phyloP scores from a whole-genome alignment of 1,284 basidiomycete species.

The Boletus smithii region DNA sequence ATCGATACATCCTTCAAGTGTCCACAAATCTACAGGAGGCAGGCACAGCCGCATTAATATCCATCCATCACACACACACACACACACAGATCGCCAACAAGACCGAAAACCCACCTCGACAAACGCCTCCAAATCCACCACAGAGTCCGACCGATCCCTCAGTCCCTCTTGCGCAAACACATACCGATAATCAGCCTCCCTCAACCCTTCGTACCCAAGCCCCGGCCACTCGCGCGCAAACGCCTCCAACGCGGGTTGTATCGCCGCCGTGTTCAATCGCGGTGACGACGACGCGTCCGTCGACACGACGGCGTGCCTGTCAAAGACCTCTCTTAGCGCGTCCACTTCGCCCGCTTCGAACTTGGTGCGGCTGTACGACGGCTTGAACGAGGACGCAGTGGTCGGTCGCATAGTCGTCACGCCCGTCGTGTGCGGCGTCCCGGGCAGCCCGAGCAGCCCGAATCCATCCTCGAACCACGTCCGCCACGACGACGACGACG shows the following conservation, averaged over 20 bases:
- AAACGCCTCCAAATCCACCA: slow-evolving; percentile 78
- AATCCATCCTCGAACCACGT: slow-evolving; percentile 31
- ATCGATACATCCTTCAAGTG: slow-evolving; percentile 78
- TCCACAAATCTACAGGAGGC: slow-evolving; percentile 61
- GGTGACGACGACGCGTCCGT: slow-evolving; percentile 23
- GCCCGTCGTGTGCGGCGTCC: too few relatives aligned
- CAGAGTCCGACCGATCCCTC: slow-evolving; percentile 44
- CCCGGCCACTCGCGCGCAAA: slow-evolving; percentile 41
- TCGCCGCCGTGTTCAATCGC: slow-evolving; percentile 32
- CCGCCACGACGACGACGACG: background rate
- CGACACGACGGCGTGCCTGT: slow-evolving; percentile 32
- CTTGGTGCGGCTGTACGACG: slow-evolving; percentile 50
- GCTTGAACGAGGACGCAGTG: slow-evolving; percentile 31
- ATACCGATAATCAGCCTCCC: slow-evolving; percentile 61
- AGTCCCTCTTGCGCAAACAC: slow-evolving; percentile 78
- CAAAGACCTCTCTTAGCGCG: slow-evolving; percentile 58
- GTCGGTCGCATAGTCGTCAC: slow-evolving; percentile 21
- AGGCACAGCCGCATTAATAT: too few relatives aligned
- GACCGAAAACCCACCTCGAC: slow-evolving; percentile 58
- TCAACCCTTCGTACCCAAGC: slow-evolving; percentile 49
- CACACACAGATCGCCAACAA: too few relatives aligned
- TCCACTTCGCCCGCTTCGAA: slow-evolving; percentile 72
- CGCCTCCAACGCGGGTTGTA: slow-evolving; percentile 39
- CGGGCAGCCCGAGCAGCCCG: slow-evolving; percentile 24
- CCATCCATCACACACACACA: too few relatives aligned